Percentiles rank a stretch among this genome's conserved stretches.
Conservation (phyloP, 2,329 filamentous ascomycete genomes). For the Fragosphaeria purpurea region DNA sequence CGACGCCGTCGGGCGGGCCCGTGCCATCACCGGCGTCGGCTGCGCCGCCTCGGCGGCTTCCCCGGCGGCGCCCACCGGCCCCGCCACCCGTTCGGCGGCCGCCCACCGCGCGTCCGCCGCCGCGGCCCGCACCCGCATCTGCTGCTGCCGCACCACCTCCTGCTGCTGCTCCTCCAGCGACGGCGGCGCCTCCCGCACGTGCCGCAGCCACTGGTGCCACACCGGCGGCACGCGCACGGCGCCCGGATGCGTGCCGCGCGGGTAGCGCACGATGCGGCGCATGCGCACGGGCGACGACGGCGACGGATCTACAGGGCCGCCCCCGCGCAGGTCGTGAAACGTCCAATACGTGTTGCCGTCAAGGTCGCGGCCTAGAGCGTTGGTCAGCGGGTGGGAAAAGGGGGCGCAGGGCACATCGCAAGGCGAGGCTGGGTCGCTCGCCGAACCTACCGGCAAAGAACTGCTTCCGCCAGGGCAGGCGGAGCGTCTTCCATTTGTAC, state of each 20-base stretch:
- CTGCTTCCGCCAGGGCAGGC: slow-evolving; percentile 53
- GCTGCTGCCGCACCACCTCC: slow-evolving; percentile 42
- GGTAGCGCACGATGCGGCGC: slow-evolving; percentile 54
- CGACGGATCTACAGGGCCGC: slow-evolving; percentile 22
- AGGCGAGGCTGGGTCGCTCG: slow-evolving; percentile 4
- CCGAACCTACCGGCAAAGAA: slow-evolving; percentile 44
- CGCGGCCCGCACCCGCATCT: slow-evolving; percentile 47
- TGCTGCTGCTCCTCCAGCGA: slow-evolving; percentile 44
- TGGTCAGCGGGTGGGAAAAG: background rate
- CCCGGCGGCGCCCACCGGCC: slow-evolving; percentile 1
- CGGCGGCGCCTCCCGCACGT: slow-evolving; percentile 46
- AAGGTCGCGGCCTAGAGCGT: slow-evolving; percentile 48
- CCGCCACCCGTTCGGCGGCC: slow-evolving; percentile 32
- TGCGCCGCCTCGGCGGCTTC: slow-evolving; percentile 3
- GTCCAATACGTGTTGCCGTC: slow-evolving; percentile 61
- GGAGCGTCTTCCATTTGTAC: slow-evolving; percentile 53
- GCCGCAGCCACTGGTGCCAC: slow-evolving; percentile 61
- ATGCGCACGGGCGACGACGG: slow-evolving; percentile 28
- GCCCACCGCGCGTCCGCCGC: slow-evolving; percentile 55
- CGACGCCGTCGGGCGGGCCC: background rate
- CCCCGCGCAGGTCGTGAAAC: slow-evolving; percentile 43
- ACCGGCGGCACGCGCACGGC: slow-evolving; percentile 48
- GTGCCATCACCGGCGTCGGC: slow-evolving; percentile 9
- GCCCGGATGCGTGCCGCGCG: slow-evolving; percentile 41
- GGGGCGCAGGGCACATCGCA: background rate